Percentiles rank a stretch among this genome's conserved stretches.
These are phyloP conservation scores for Pisolithus sp. DNA, from an alignment of 768 basidiomycete genomes.

Conservation along the genomic window DNA sequence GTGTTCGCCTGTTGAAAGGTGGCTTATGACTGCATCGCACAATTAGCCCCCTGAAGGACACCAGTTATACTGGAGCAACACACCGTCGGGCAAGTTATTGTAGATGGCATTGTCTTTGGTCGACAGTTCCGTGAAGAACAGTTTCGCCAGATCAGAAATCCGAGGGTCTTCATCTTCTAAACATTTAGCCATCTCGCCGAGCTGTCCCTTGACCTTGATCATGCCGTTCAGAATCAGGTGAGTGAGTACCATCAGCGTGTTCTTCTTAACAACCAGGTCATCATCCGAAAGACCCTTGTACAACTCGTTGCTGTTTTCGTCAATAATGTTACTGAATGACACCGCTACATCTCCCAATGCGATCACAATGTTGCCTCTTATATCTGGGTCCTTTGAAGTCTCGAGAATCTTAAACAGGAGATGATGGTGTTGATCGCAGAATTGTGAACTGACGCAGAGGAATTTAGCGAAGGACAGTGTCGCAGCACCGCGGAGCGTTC, in stretches of 20 bases:
- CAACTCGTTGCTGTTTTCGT: slow-evolving; percentile 93
- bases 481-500: slow-evolving; percentile 78
- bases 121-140: slow-evolving; percentile 94
- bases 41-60: slow-evolving; percentile 1
- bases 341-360: slow-evolving; percentile 97
- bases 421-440: slow-evolving; percentile 85
- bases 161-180: slow-evolving; percentile 84
- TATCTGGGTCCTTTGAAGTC: slow-evolving; percentile 81
- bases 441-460: slow-evolving; percentile 89
- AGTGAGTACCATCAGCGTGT: slow-evolving; percentile 97
- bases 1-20: slow-evolving; percentile 84
- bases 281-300: slow-evolving; percentile 90
- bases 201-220: slow-evolving; percentile 99
- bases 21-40: slow-evolving; percentile 71
- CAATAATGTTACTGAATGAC: slow-evolving; percentile 94
- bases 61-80: slow-evolving; percentile 12
- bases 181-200: slow-evolving; percentile 99
- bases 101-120: slow-evolving; percentile 99
- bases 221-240: slow-evolving; percentile 97
- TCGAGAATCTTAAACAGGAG: slow-evolving; percentile 93
- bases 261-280: slow-evolving; percentile 92
- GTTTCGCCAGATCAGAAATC: slow-evolving; percentile 89
- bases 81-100: slow-evolving; percentile 95
- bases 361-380: slow-evolving; percentile 95
- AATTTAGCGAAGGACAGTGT: slow-evolving; percentile 91